These are phyloP conservation scores for Xerocomus nothofagi DNA, from an alignment of 1,284 basidiomycete genomes.

Conservation along the genomic window DNA sequence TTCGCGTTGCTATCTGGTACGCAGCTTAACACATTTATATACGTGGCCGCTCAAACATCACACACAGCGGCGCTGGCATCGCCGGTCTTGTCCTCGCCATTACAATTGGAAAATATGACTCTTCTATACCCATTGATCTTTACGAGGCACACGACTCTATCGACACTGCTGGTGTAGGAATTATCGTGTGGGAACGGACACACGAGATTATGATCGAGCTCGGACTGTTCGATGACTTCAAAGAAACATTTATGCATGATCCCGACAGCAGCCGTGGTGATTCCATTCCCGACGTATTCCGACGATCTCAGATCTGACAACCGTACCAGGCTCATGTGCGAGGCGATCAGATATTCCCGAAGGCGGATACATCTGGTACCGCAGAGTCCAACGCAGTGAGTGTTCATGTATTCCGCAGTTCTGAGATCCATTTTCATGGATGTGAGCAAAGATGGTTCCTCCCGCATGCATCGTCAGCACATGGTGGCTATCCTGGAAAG, in stretches of 20 bases:
- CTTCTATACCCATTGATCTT: slow-evolving; percentile 22
- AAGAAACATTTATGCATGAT: background rate
- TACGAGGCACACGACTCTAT: slow-evolving; percentile 25
- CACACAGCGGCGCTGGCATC: slow-evolving; percentile 23
- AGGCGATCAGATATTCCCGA: slow-evolving; percentile 22
- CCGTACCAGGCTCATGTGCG: background rate
- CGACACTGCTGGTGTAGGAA: slow-evolving; percentile 16
- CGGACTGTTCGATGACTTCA: slow-evolving; percentile 22
- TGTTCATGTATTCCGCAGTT: background rate
- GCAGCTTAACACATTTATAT: background rate
- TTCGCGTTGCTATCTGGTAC: slow-evolving; percentile 8
- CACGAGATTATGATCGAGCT: slow-evolving; percentile 19
- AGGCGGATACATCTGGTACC: slow-evolving; percentile 25
- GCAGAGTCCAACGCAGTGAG: slow-evolving; percentile 9
- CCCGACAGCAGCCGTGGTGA: slow-evolving; percentile 4
- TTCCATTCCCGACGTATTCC: rapidly evolving
- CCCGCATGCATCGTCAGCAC: slow-evolving; percentile 25
- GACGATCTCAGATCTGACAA: background rate
- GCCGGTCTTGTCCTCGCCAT: slow-evolving; percentile 24
- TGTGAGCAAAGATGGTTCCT: slow-evolving; percentile 7
- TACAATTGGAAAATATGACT: slow-evolving; percentile 25
- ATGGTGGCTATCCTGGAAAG: slow-evolving; percentile 24
- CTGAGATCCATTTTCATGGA: background rate
- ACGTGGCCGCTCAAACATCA: background rate
- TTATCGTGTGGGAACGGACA: slow-evolving; percentile 10